Evolutionary conservation across 345 rosid genomes (phyloP).

Genomic region (Camelina hispida): DNA sequence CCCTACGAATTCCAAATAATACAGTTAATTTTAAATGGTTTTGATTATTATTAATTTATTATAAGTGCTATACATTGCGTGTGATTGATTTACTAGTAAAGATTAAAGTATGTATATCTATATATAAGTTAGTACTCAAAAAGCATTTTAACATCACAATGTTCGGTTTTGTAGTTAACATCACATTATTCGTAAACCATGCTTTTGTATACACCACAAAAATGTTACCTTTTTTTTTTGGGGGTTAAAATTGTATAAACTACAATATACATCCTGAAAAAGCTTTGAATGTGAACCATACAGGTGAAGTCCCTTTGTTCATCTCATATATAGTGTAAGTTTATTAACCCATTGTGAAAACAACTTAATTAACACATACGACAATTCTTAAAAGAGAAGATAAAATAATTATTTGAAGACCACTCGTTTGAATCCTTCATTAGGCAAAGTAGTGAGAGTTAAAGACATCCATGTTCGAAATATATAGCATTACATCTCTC

Average conservation of each 20-base stretch:
- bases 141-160: constrained; percentile 6
- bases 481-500: background rate
- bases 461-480: background rate
- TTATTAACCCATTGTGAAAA: background rate
- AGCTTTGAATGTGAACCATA: too few relatives aligned
- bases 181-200: background rate
- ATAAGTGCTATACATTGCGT: constrained; percentile 36
- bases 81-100: constrained; percentile 3
- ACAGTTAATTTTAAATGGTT: background rate
- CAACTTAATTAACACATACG: background rate
- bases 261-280: too few relatives aligned
- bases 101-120: background rate
- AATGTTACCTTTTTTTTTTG: too few relatives aligned
- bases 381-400: background rate
- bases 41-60: background rate
- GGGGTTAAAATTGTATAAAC: too few relatives aligned
- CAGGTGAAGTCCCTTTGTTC: too few relatives aligned
- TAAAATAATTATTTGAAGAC: background rate
- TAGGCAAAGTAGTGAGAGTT: background rate
- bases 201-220: background rate
- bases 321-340: background rate
- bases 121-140: background rate
- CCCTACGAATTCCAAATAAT: constrained; percentile 27
- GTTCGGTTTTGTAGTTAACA: background rate
- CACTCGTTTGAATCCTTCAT: background rate